A percentile compares a stretch with the other conserved stretches of the same genome.
phyloP scores from a whole-genome alignment of 2,329 filamentous ascomycete species.

The Dactylellina cionopaga region DNA sequence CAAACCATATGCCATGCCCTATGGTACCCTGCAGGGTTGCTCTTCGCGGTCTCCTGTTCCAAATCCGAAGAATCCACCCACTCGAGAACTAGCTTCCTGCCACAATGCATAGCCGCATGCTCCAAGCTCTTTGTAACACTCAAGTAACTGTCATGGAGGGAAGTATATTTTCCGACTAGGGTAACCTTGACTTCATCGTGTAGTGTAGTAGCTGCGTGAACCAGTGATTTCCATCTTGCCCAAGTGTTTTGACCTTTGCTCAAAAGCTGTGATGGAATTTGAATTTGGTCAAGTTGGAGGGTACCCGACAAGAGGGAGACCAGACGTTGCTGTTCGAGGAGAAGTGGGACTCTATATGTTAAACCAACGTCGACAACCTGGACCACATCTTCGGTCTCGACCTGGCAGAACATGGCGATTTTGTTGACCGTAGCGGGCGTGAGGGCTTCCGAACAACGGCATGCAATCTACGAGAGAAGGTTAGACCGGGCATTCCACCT shows the following conservation, averaged over 20 bases:
- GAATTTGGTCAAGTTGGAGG: slow-evolving; percentile 71
- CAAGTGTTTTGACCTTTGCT: slow-evolving; percentile 76
- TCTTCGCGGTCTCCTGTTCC: slow-evolving; percentile 72
- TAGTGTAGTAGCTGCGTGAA: slow-evolving; percentile 73
- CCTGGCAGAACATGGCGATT: slow-evolving; percentile 88
- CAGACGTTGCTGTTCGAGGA: slow-evolving; percentile 83
- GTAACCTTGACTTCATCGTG: slow-evolving; percentile 80
- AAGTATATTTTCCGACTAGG: slow-evolving; percentile 91
- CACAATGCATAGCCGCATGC: slow-evolving; percentile 88
- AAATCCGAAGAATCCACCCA: slow-evolving; percentile 88
- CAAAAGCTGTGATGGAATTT: slow-evolving; percentile 67
- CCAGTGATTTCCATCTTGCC: slow-evolving; percentile 79
- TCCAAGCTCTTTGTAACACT: slow-evolving; percentile 86
- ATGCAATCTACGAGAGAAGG: slow-evolving; percentile 75
- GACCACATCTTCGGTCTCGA: slow-evolving; percentile 84
- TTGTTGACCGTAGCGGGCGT: slow-evolving; percentile 80
- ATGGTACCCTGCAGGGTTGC: slow-evolving; percentile 78
- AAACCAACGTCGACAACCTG: slow-evolving; percentile 87
- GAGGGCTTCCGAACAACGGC: slow-evolving; percentile 83
- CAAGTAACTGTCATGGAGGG: slow-evolving; percentile 85
- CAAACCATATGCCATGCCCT: slow-evolving; percentile 84
- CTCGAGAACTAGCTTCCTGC: slow-evolving; percentile 78
- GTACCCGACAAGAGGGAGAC: slow-evolving; percentile 72
- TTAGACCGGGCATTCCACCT: not conserved
- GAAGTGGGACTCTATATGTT: slow-evolving; percentile 93